These are phyloP conservation scores for Cercospora berteroae DNA, from an alignment of 2,329 filamentous ascomycete species.

Conservation along the genomic window DNA sequence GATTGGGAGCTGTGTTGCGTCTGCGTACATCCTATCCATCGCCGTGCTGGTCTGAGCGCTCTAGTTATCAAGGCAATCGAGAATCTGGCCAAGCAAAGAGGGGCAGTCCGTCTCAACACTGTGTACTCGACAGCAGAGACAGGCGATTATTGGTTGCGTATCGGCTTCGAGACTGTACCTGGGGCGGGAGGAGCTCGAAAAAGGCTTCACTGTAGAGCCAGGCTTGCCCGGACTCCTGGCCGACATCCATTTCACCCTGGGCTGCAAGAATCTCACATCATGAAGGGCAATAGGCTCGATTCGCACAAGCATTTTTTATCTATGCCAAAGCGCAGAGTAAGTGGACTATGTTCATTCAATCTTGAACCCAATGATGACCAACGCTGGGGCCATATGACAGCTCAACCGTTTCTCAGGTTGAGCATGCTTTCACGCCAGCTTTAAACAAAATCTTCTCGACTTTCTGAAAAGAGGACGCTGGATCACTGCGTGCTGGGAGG, in stretches of 20 bases:
- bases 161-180: constrained; percentile 24
- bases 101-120: constrained; percentile 22
- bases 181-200: constrained; percentile 26
- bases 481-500: not conserved
- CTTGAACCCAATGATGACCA: constrained; percentile 25
- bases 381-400: constrained; percentile 37
- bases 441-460: constrained; percentile 34
- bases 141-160: constrained; percentile 27
- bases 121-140: constrained; percentile 29
- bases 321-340: not conserved
- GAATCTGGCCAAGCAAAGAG: constrained; percentile 15
- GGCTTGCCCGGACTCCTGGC: constrained; percentile 25
- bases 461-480: constrained; percentile 12
- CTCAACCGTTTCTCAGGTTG: constrained; percentile 32
- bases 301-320: not conserved
- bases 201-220: constrained; percentile 25
- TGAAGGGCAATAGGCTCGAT: not conserved
- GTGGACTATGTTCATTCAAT: not conserved
- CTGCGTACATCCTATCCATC: constrained; percentile 26
- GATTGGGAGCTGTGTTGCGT: constrained; percentile 33
- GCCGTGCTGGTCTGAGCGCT: constrained; percentile 20
- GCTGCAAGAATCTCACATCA: constrained; percentile 10
- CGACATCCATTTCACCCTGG: constrained; percentile 28
- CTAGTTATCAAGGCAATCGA: constrained; percentile 18
- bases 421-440: constrained; percentile 36